A percentile compares a stretch with the other conserved stretches of the same genome.
Evolutionary conservation across 306 rosid genomes (phyloP).

Genomic region (Pterocarpus macrocarpus): DNA sequence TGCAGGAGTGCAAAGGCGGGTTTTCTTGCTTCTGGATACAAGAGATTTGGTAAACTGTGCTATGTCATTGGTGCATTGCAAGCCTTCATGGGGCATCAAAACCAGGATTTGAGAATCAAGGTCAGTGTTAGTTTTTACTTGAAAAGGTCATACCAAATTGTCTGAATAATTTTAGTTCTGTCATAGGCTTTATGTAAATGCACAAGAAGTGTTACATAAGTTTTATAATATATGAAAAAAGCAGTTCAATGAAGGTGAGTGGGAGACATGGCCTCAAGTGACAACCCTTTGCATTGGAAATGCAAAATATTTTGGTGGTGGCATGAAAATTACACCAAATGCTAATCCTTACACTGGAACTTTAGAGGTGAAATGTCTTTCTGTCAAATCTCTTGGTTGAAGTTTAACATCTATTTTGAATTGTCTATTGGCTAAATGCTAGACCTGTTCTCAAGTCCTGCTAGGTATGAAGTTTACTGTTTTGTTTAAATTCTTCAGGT

Average conservation of each 20-base stretch:
- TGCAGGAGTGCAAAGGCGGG: slow-evolving; percentile 98
- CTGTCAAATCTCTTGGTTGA: slow-evolving; percentile 18
- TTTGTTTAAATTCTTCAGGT: slow-evolving; percentile 56
- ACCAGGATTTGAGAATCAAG: slow-evolving; percentile 84
- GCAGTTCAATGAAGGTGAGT: slow-evolving; percentile 84
- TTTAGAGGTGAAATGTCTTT: slow-evolving; percentile 69
- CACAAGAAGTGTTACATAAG: neutral
- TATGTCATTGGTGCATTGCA: slow-evolving; percentile 91
- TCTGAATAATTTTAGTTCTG: slow-evolving; percentile 8
- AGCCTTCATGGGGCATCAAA: slow-evolving; percentile 86
- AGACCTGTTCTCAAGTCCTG: slow-evolving; percentile 23
- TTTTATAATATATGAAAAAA: slow-evolving; percentile 34
- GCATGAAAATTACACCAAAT: slow-evolving; percentile 94
- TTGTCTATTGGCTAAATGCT: slow-evolving; percentile 38
- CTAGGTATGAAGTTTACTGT: slow-evolving; percentile 11
- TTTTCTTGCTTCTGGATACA: slow-evolving; percentile 80
- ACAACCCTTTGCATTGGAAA: slow-evolving; percentile 91
- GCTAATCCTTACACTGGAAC: slow-evolving; percentile 75
- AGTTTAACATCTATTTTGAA: slow-evolving; percentile 30
- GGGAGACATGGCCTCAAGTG: slow-evolving; percentile 79
- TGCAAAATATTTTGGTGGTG: slow-evolving; percentile 96
- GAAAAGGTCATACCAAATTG: neutral
- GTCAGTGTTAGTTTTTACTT: slow-evolving; percentile 53
- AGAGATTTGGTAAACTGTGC: slow-evolving; percentile 90
- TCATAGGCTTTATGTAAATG: slow-evolving; percentile 27